Conservation (phyloP, 176 grass and related monocot genomes). For the Pontederia crassipes region DNA sequence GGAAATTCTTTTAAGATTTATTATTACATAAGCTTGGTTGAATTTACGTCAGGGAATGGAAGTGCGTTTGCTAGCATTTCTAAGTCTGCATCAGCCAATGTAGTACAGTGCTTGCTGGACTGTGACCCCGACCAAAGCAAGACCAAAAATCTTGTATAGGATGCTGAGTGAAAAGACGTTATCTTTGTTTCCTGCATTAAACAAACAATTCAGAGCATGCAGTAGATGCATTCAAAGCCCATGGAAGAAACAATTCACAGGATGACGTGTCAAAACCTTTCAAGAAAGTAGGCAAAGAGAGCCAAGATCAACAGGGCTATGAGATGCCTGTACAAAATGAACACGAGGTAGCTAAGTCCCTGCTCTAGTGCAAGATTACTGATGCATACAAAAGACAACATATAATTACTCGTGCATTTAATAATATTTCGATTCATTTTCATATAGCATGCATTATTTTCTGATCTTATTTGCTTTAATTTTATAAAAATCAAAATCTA, state of each 20-base stretch:
- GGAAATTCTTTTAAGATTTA: too few relatives aligned
- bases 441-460: too few relatives aligned
- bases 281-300: conserved; percentile 15
- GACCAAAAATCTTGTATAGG: conserved; percentile 4
- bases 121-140: conserved; percentile 16
- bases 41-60: too few relatives aligned
- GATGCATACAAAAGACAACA: too few relatives aligned
- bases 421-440: too few relatives aligned
- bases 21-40: too few relatives aligned
- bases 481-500: too few relatives aligned
- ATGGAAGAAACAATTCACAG: background rate
- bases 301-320: conserved; percentile 12
- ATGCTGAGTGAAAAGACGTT: conserved; percentile 1
- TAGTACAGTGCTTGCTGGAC: conserved; percentile 18
- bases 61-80: too few relatives aligned
- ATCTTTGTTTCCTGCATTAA: conserved; percentile 14
- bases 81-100: background rate
- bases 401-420: too few relatives aligned
- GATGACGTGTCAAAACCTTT: conserved; percentile 2
- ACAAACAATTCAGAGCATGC: background rate
- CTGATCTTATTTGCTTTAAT: too few relatives aligned
- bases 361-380: conserved; percentile 15
- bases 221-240: background rate
- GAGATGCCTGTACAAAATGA: conserved; percentile 17
- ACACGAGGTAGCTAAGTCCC: conserved; percentile 14